A percentile compares a stretch with the other conserved stretches of the same genome.
These are phyloP conservation scores for Lepidopterella palustris DNA, from an alignment of 495 filamentous ascomycete genomes.

Conservation along the genomic window DNA sequence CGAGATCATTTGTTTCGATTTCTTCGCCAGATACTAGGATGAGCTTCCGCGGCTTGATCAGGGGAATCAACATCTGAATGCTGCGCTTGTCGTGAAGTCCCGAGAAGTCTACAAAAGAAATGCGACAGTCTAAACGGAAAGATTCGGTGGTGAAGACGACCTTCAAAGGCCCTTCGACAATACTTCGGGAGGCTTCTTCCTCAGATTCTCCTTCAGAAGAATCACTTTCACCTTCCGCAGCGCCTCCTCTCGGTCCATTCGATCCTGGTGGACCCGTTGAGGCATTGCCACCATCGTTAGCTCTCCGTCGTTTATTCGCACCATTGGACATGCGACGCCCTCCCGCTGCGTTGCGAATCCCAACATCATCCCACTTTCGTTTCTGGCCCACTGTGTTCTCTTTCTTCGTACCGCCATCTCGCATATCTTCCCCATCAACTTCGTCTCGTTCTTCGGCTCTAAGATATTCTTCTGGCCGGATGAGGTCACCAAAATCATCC, in stretches of 20 bases:
- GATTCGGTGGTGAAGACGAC: conserved; percentile 53
- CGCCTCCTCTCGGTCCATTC: background rate
- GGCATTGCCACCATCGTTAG: conserved; percentile 21
- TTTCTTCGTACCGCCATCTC: conserved; percentile 39
- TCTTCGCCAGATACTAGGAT: conserved; percentile 76
- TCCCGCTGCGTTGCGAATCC: conserved; percentile 14
- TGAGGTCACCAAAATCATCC: conserved; percentile 90
- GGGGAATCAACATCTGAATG: conserved; percentile 86
- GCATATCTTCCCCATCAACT: conserved; percentile 55
- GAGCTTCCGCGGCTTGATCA: conserved; percentile 89
- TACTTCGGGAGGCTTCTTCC: conserved; percentile 43
- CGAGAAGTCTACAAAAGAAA: conserved; percentile 85
- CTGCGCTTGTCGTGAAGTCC: conserved; percentile 90
- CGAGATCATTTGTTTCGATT: conserved; percentile 69
- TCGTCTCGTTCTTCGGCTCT: conserved; percentile 88
- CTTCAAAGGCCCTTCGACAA: conserved; percentile 62
- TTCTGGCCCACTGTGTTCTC: conserved; percentile 81
- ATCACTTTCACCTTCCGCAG: conserved; percentile 17
- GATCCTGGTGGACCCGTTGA: background rate
- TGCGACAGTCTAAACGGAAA: conserved; percentile 60
- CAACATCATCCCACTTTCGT: conserved; percentile 79
- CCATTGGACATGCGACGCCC: conserved; percentile 25
- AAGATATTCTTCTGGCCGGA: conserved; percentile 89
- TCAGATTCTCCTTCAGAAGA: conserved; percentile 41
- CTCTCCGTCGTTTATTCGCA: conserved; percentile 37